Percentiles rank a stretch among this genome's conserved stretches.
Evolutionary conservation across 176 grass and related monocot species (phyloP).

Genomic region (Coix lacrymajobi): DNA sequence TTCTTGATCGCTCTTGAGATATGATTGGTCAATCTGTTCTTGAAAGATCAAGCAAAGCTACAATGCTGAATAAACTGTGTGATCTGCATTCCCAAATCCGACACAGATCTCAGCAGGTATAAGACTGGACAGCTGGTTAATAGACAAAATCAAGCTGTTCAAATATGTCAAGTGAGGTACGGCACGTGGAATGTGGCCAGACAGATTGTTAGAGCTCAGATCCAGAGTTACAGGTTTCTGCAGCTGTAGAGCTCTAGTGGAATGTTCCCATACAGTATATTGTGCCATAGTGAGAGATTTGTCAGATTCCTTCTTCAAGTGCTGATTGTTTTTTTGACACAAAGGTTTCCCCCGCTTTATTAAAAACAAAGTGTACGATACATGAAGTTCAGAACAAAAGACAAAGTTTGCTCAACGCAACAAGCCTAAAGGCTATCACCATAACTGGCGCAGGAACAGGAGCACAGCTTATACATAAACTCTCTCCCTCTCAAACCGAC

Average conservation of each 20-base stretch:
- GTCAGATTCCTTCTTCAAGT: constrained; percentile 81
- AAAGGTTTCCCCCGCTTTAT: too few relatives aligned
- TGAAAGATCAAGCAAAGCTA: constrained; percentile 80
- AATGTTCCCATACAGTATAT: constrained; percentile 72
- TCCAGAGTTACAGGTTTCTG: constrained; percentile 72
- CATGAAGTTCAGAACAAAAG: too few relatives aligned
- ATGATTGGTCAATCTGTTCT: constrained; percentile 59
- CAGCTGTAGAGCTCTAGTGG: constrained; percentile 76
- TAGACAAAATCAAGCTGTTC: constrained; percentile 76
- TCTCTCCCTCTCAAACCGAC: too few relatives aligned
- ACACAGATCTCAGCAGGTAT: constrained; percentile 70
- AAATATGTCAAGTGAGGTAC: constrained; percentile 73
- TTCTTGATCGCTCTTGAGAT: constrained; percentile 64
- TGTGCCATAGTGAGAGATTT: constrained; percentile 67
- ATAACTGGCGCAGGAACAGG: too few relatives aligned
- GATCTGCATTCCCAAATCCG: constrained; percentile 58
- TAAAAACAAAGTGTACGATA: too few relatives aligned
- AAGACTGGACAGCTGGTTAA: constrained; percentile 62
- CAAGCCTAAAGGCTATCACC: too few relatives aligned
- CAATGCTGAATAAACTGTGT: constrained; percentile 90
- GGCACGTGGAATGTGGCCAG: constrained; percentile 51
- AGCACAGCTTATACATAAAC: too few relatives aligned
- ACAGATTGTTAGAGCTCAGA: constrained; percentile 68
- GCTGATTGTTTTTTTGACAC: too few relatives aligned
- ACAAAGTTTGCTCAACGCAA: too few relatives aligned